Evolutionary conservation across 441 rosid species (phyloP).

Genomic region (Eutrema salsugineum): DNA sequence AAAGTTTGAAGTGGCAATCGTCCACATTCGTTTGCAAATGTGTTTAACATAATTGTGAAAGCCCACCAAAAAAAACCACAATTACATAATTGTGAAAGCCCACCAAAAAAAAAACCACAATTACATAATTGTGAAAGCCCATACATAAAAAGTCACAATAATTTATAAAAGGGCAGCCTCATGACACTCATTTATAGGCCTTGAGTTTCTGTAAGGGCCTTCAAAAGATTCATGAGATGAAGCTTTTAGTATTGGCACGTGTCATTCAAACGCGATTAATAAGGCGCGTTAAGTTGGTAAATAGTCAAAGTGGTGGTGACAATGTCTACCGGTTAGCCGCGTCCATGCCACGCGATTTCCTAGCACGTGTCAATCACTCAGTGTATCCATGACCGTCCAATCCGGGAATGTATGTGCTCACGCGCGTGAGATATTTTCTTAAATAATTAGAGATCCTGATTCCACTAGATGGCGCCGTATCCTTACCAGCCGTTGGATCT

Average conservation of each 20-base stretch:
- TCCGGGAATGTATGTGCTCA: neutral
- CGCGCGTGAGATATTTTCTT: neutral
- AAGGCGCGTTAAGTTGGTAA: conserved; percentile 34
- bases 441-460: neutral
- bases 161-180: too few species aligned
- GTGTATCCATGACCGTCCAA: neutral
- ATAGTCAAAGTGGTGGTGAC: conserved; percentile 34
- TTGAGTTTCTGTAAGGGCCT: neutral
- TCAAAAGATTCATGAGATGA: neutral
- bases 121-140: too few species aligned
- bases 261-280: conserved; percentile 11
- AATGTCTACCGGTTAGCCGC: conserved; percentile 17
- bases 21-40: neutral
- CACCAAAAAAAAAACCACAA: too few species aligned
- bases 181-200: neutral
- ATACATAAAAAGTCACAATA: too few species aligned
- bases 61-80: too few species aligned
- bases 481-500: conserved; percentile 26
- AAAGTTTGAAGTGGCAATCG: neutral
- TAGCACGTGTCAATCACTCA: neutral
- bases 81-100: too few species aligned
- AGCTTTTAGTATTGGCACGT: conserved; percentile 19
- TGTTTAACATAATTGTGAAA: too few species aligned
- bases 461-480: neutral
- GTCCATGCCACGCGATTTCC: neutral